Percentiles rank a stretch among this genome's conserved stretches.
These are phyloP conservation scores for Pythium coloratum DNA, from an alignment of 352 stramenopile species.

Conservation along the genomic window DNA sequence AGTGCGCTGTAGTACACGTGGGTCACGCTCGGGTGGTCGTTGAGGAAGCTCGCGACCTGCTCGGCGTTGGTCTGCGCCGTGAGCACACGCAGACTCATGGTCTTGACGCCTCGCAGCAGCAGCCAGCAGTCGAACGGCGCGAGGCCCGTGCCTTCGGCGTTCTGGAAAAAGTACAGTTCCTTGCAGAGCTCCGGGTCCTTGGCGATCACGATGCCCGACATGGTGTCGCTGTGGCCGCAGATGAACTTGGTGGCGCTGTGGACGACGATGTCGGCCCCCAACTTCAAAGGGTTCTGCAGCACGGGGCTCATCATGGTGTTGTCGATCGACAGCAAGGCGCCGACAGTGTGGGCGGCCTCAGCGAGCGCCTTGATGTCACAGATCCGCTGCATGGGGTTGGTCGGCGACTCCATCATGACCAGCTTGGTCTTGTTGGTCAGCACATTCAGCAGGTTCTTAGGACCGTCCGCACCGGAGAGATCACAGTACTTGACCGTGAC, in stretches of 20 bases:
- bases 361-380: slow-evolving; percentile 90
- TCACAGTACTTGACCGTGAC: slow-evolving; percentile 85
- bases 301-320: slow-evolving; percentile 97
- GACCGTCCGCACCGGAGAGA: slow-evolving; percentile 62
- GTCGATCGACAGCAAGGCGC: slow-evolving; percentile 90
- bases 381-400: slow-evolving; percentile 96
- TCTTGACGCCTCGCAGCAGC: slow-evolving; percentile 89
- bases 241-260: slow-evolving; percentile 99
- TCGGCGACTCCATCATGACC: slow-evolving; percentile 97
- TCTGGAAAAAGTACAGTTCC: slow-evolving; percentile 91
- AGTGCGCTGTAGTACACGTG: slow-evolving; percentile 93
- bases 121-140: slow-evolving; percentile 91
- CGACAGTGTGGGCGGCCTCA: slow-evolving; percentile 76
- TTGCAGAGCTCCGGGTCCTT: slow-evolving; percentile 76
- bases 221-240: slow-evolving; percentile 95
- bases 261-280: slow-evolving; percentile 96
- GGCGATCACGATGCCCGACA: slow-evolving; percentile 92
- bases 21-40: slow-evolving; percentile 75
- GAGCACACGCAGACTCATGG: slow-evolving; percentile 84
- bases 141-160: slow-evolving; percentile 87
- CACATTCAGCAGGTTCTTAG: slow-evolving; percentile 59
- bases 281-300: slow-evolving; percentile 91
- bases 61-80: slow-evolving; percentile 81
- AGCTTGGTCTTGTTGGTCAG: slow-evolving; percentile 87
- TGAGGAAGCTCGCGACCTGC: slow-evolving; percentile 87